These are phyloP conservation scores for Suillus spraguei DNA, from an alignment of 768 basidiomycete genomes.

Conservation along the genomic window DNA sequence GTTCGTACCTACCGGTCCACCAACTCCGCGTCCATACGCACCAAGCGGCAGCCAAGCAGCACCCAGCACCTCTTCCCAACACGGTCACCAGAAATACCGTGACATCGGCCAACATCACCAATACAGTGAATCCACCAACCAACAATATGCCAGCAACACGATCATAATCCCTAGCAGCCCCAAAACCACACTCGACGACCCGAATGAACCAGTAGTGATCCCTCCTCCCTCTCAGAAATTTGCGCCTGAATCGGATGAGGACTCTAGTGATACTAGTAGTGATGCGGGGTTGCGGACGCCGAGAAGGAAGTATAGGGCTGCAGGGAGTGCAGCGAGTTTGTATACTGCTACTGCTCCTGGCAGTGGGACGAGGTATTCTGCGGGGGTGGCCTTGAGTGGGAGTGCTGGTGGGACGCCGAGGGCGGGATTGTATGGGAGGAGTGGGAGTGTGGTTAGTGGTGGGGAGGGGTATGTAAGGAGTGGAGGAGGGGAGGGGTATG, in stretches of 20 bases:
- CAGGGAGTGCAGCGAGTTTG: conserved; percentile 18
- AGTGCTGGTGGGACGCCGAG: neutral
- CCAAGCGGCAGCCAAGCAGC: conserved; percentile 32
- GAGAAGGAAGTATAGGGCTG: conserved; percentile 21
- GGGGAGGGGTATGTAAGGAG: neutral
- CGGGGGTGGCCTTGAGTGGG: neutral
- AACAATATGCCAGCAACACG: neutral
- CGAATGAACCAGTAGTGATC: conserved; percentile 26
- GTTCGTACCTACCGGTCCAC: conserved; percentile 34
- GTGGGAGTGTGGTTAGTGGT: neutral
- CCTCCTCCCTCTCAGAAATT: conserved; percentile 29
- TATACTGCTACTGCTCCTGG: conserved; percentile 18
- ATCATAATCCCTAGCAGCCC: conserved; percentile 9
- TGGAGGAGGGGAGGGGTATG: neutral
- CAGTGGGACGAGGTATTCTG: conserved; percentile 4
- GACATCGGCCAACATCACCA: neutral
- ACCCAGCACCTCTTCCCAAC: conserved; percentile 30
- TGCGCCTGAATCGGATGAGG: conserved; percentile 25
- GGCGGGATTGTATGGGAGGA: neutral
- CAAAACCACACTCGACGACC: neutral
- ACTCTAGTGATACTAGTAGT: conserved; percentile 30
- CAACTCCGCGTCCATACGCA: conserved; percentile 24
- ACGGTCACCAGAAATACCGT: neutral
- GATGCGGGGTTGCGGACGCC: conserved; percentile 38
- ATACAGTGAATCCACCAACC: neutral